Conservation (phyloP, 164 flowering plant species). For the Annona squamosa region DNA sequence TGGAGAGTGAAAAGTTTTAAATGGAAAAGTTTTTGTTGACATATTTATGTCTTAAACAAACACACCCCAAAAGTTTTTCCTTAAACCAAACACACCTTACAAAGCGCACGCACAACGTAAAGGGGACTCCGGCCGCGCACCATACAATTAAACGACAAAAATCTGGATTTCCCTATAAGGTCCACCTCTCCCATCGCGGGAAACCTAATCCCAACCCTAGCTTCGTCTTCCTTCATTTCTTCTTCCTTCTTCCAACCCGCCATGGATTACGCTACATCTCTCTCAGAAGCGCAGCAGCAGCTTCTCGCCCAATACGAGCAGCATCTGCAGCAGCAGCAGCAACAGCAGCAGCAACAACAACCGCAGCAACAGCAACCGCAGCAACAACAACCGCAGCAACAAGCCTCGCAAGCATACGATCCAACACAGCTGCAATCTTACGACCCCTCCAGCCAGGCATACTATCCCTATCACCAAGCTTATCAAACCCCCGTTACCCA, state of each 20-base stretch:
- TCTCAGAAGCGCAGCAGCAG: constrained; percentile 25
- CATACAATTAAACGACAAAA: too few species aligned
- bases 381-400: constrained; percentile 18
- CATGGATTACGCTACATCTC: constrained; percentile 29
- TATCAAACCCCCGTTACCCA: constrained; percentile 1
- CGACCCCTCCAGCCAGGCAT: constrained; percentile 13
- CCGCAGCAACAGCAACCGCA: constrained; percentile 17
- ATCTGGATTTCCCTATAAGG: too few species aligned
- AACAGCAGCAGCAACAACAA: constrained; percentile 20
- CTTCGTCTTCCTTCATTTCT: not conserved
- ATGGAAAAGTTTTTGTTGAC: too few species aligned
- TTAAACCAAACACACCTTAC: too few species aligned
- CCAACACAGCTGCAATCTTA: constrained; percentile 20
- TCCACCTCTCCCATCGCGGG: not conserved
- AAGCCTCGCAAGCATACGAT: constrained; percentile 20
- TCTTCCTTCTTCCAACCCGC: not conserved
- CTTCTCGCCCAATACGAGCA: constrained; percentile 22
- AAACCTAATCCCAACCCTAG: not conserved
- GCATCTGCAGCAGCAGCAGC: constrained; percentile 21
- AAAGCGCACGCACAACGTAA: too few species aligned
- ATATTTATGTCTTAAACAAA: too few species aligned
- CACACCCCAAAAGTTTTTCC: too few species aligned
- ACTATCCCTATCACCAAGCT: constrained; percentile 8
- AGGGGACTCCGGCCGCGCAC: too few species aligned
- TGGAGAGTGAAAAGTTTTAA: too few species aligned